Percentiles rank a stretch among this genome's conserved stretches.
These are phyloP conservation scores for Silene noctiflora DNA, from an alignment of 179 eudicot genomes.

Conservation along the genomic window DNA sequence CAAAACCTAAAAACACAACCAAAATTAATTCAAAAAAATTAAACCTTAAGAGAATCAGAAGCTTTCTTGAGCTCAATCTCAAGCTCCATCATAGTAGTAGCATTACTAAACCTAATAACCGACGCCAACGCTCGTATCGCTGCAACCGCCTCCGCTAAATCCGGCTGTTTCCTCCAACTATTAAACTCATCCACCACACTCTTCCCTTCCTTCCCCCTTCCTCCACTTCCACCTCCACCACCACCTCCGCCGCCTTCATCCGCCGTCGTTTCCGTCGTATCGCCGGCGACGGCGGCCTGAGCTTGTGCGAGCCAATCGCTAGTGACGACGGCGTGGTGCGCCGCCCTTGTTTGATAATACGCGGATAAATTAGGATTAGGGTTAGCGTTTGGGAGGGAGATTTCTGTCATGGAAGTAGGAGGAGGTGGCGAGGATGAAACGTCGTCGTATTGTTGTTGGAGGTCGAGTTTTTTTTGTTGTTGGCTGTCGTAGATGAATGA, in stretches of 20 bases:
- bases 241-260: constrained; percentile 9
- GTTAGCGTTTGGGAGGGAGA: constrained; percentile 34
- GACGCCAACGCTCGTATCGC: constrained; percentile 95
- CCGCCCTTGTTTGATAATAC: constrained; percentile 87
- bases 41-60: constrained; percentile 78
- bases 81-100: constrained; percentile 93
- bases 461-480: constrained; percentile 26
- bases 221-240: constrained; percentile 18
- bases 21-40: background rate
- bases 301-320: constrained; percentile 96
- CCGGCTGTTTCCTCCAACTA: constrained; percentile 83
- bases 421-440: constrained; percentile 32
- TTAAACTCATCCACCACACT: constrained; percentile 86
- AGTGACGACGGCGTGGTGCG: constrained; percentile 82
- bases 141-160: constrained; percentile 94
- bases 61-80: constrained; percentile 91
- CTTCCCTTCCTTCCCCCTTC: constrained; percentile 28
- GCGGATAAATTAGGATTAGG: constrained; percentile 66
- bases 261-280: constrained; percentile 6
- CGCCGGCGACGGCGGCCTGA: constrained; percentile 58
- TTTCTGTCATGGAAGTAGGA: constrained; percentile 42
- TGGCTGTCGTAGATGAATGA: constrained; percentile 75
- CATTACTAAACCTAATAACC: constrained; percentile 67
- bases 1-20: background rate
- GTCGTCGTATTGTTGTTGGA: constrained; percentile 37